Percentiles rank a stretch among this genome's conserved stretches.
Conservation (phyloP, 164 flowering plant genomes). For the Nymphaea colorata region DNA sequence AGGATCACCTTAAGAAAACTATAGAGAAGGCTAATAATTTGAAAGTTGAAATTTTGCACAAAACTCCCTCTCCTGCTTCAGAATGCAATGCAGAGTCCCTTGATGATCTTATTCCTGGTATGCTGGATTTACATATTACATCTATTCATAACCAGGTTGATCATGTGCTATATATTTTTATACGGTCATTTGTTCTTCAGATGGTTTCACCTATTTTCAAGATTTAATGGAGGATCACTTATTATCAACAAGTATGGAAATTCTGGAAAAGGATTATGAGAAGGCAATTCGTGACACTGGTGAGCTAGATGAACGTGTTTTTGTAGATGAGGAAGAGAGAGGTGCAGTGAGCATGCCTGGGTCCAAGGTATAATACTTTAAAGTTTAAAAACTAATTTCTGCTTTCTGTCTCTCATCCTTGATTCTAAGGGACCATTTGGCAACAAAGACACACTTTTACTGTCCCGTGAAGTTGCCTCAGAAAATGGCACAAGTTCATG, state of each 20-base stretch:
- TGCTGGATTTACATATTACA: not conserved
- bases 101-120: slow-evolving; percentile 53
- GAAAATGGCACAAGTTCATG: no score
- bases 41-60: slow-evolving; percentile 57
- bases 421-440: no score
- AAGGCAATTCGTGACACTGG: slow-evolving; percentile 50
- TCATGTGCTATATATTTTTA: not conserved
- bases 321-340: slow-evolving; percentile 71
- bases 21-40: slow-evolving; percentile 63
- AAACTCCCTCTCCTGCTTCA: slow-evolving; percentile 49
- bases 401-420: no score
- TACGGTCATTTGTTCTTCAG: slow-evolving; percentile 30
- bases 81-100: slow-evolving; percentile 47
- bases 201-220: slow-evolving; percentile 73
- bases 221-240: slow-evolving; percentile 65
- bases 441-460: no score
- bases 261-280: slow-evolving; percentile 72
- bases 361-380: slow-evolving; percentile 44
- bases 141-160: not conserved
- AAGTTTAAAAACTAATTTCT: no score
- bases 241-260: slow-evolving; percentile 37
- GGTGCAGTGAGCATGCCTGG: slow-evolving; percentile 47
- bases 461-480: no score
- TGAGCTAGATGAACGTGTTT: slow-evolving; percentile 85
- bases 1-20: slow-evolving; percentile 65